A percentile compares a stretch with the other conserved stretches of the same genome.
Conservation (phyloP, 352 stramenopile species). For the Globisporangium polare region DNA sequence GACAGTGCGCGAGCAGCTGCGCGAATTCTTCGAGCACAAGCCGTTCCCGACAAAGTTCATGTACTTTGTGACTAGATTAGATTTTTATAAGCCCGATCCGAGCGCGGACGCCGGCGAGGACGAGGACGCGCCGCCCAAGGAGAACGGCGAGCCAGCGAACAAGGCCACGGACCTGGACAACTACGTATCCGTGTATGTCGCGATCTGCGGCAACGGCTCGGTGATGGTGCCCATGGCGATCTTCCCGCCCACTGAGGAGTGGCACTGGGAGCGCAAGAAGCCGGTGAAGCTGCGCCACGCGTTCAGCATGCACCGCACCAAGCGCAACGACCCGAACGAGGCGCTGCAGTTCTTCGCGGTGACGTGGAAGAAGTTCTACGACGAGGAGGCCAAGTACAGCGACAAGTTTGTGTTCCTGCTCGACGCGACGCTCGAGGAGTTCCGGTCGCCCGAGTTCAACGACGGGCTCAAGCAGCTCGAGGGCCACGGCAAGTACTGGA, state of each 20-base stretch:
- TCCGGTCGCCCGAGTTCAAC: slow-evolving; percentile 59
- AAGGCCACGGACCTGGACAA: slow-evolving; percentile 36
- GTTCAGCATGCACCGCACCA: slow-evolving; percentile 71
- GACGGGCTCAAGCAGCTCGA: slow-evolving; percentile 73
- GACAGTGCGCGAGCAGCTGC: slow-evolving; percentile 55
- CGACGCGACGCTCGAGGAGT: slow-evolving; percentile 63
- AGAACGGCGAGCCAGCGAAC: slow-evolving; percentile 11
- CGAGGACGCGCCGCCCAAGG: slow-evolving; percentile 15
- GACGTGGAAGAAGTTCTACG: slow-evolving; percentile 88
- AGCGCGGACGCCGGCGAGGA: slow-evolving; percentile 33
- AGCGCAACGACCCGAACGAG: slow-evolving; percentile 66
- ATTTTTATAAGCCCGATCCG: slow-evolving; percentile 68
- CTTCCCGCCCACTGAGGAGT: slow-evolving; percentile 71
- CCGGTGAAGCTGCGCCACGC: slow-evolving; percentile 76
- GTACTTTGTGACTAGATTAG: slow-evolving; percentile 83
- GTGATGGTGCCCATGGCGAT: slow-evolving; percentile 87
- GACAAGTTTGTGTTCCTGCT: slow-evolving; percentile 83
- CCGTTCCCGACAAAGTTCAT: slow-evolving; percentile 80
- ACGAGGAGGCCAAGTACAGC: slow-evolving; percentile 84
- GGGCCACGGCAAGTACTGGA: slow-evolving; percentile 85
- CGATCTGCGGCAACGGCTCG: slow-evolving; percentile 79
- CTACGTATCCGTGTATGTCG: slow-evolving; percentile 80
- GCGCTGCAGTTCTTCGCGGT: slow-evolving; percentile 83
- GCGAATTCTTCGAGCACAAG: slow-evolving; percentile 80
- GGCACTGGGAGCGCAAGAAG: slow-evolving; percentile 87